A percentile compares a stretch with the other conserved stretches of the same genome.
Evolutionary conservation across 1,139 yeast genomes (phyloP).

Genomic region (Blastobotrys malaysiensis): DNA sequence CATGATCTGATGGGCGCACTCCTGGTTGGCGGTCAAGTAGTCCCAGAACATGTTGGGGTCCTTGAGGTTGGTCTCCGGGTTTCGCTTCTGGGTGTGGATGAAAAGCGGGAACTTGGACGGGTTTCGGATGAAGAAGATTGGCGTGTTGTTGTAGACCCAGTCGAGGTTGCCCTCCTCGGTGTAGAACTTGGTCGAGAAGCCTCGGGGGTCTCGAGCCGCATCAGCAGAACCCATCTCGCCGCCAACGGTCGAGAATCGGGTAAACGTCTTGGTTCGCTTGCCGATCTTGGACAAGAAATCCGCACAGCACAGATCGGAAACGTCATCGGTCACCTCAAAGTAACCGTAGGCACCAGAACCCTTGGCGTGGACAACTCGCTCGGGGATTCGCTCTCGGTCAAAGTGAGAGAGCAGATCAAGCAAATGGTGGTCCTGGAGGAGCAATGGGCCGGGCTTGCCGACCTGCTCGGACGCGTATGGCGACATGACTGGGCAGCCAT

Average conservation of each 20-base stretch:
- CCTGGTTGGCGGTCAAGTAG: conserved; percentile 58
- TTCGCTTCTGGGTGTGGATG: conserved; percentile 84
- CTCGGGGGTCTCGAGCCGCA: conserved; percentile 87
- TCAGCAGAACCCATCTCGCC: conserved; percentile 84
- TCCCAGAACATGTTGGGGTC: conserved; percentile 72
- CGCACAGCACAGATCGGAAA: conserved; percentile 66
- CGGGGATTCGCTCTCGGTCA: conserved; percentile 84
- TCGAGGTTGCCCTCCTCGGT: conserved; percentile 87
- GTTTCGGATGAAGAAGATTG: conserved; percentile 80
- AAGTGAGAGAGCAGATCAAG: conserved; percentile 76
- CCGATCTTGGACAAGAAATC: conserved; percentile 64
- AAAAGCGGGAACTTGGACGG: conserved; percentile 85
- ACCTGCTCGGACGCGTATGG: conserved; percentile 62
- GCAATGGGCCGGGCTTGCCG: conserved; percentile 49
- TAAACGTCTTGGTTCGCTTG: conserved; percentile 65
- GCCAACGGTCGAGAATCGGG: conserved; percentile 85
- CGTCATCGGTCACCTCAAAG: conserved; percentile 78
- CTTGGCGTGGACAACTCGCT: conserved; percentile 86
- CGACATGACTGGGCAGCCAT: conserved; percentile 61
- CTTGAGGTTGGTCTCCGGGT: conserved; percentile 77
- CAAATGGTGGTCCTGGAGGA: conserved; percentile 71
- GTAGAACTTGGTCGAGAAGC: conserved; percentile 75
- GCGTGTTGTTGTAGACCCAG: conserved; percentile 87
- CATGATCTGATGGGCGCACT: conserved; percentile 58
- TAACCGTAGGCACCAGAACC: conserved; percentile 84